phyloP scores from a whole-genome alignment of 129 eudicot genomes.

The Smallanthus sonchifolius region DNA sequence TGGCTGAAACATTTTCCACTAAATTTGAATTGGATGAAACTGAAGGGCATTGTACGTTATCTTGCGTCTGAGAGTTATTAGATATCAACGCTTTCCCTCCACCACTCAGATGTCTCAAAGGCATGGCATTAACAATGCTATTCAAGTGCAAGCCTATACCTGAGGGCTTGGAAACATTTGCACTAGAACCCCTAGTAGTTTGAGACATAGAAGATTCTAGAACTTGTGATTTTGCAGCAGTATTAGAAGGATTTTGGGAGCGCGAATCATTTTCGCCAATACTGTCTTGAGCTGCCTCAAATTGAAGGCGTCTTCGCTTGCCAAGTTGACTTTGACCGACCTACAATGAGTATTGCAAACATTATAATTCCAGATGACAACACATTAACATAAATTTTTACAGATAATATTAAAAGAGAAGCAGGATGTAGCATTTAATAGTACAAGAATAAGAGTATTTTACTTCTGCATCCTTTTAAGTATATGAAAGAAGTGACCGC shows the following conservation, averaged over 20 bases:
- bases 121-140: constrained; percentile 50
- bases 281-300: constrained; percentile 38
- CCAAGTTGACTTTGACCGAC: constrained; percentile 43
- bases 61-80: constrained; percentile 22
- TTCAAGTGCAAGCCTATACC: constrained; percentile 89
- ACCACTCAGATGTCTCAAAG: constrained; percentile 26
- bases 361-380: constrained; percentile 13
- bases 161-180: constrained; percentile 55
- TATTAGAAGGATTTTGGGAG: constrained; percentile 17
- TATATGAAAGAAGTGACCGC: not conserved
- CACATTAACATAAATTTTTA: not conserved
- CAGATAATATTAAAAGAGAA: not conserved
- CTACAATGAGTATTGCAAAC: constrained; percentile 31
- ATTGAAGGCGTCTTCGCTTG: constrained; percentile 48
- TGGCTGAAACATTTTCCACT: constrained; percentile 29
- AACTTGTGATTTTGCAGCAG: constrained; percentile 24
- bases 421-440: not conserved
- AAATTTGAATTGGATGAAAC: constrained; percentile 32
- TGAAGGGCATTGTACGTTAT: constrained; percentile 28
- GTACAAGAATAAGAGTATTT: not conserved
- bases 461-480: not conserved
- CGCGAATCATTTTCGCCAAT: constrained; percentile 7
- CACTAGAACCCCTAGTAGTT: constrained; percentile 18
- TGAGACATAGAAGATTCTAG: constrained; percentile 32
- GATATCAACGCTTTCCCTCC: constrained; percentile 28